Conservation (phyloP, 257 asterid species). For the Primulina eburnea region DNA sequence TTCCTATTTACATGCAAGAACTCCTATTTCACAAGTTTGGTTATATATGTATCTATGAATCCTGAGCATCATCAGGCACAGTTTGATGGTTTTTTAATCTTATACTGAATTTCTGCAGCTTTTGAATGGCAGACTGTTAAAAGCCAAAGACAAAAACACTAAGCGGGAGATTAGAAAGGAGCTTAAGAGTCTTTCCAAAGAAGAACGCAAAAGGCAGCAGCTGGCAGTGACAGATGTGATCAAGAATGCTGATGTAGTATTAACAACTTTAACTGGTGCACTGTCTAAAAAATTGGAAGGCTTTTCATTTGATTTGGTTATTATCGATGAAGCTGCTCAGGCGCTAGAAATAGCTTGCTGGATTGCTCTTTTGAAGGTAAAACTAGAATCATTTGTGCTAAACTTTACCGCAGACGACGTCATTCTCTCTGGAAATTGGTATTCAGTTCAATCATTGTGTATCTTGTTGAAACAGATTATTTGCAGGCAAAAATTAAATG, state of each 20-base stretch:
- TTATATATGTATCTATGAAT: too few species aligned
- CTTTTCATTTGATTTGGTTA: constrained; percentile 3
- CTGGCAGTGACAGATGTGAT: constrained; percentile 74
- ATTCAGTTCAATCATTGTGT: background rate
- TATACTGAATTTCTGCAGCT: too few species aligned
- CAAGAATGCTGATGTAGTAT: constrained; percentile 75
- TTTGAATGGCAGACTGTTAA: too few species aligned
- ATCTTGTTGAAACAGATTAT: constrained; percentile 9
- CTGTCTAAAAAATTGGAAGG: constrained; percentile 69
- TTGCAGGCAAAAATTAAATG: too few species aligned
- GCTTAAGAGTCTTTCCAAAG: constrained; percentile 62
- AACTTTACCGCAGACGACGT: constrained; percentile 7
- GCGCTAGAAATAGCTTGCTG: too few species aligned
- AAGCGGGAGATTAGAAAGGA: constrained; percentile 86
- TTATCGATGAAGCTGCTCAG: too few species aligned
- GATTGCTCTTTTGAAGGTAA: too few species aligned
- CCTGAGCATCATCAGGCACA: too few species aligned
- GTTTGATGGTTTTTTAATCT: too few species aligned
- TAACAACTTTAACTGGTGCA: constrained; percentile 93
- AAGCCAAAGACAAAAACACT: constrained; percentile 63
- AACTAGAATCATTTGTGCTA: constrained; percentile 13
- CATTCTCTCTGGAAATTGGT: constrained; percentile 11
- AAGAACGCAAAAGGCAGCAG: too few species aligned
- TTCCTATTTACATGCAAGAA: constrained; percentile 4
- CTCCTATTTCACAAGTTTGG: background rate